Conservation (phyloP, 352 stramenopile genomes). For the Phytophthora tubulina region DNA sequence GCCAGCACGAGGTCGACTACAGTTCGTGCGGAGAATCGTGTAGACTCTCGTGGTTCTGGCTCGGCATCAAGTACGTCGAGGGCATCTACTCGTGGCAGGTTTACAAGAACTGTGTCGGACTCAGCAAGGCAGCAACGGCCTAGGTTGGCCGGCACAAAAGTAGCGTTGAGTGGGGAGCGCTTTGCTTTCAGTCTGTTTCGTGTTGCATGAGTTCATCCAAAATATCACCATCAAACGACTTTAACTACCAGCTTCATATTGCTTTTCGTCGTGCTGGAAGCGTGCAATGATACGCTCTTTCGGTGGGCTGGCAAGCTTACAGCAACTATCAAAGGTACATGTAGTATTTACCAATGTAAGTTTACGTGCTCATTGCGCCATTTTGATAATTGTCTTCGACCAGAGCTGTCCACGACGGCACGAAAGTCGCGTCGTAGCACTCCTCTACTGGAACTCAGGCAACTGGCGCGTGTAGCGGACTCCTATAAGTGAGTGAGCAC, state of each 20-base stretch:
- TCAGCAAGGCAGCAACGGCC: slow-evolving; percentile 25
- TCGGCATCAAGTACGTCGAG: slow-evolving; percentile 60
- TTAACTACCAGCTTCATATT: background rate
- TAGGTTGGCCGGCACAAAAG: slow-evolving; percentile 26
- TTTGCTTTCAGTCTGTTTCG: slow-evolving; percentile 32
- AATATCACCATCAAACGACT: slow-evolving; percentile 16
- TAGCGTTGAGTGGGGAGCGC: slow-evolving; percentile 12
- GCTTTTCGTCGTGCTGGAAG: background rate
- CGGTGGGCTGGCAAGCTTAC: no score
- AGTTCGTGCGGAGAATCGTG: slow-evolving; percentile 53
- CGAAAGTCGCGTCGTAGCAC: no score
- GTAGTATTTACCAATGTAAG: no score
- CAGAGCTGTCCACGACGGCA: no score
- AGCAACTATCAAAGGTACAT: no score
- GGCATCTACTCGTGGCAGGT: slow-evolving; percentile 70
- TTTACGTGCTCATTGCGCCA: no score
- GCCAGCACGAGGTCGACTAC: slow-evolving; percentile 59
- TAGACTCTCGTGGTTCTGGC: slow-evolving; percentile 65
- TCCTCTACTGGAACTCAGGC: slow-evolving; percentile 11
- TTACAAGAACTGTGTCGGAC: slow-evolving; percentile 67
- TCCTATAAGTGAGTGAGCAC: no score
- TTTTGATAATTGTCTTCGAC: no score
- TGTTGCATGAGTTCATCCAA: slow-evolving; percentile 31
- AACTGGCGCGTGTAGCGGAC: background rate
- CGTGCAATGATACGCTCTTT: background rate